Percentiles rank a stretch among this genome's conserved stretches.
Evolutionary conservation across 495 filamentous ascomycete species (phyloP).

Genomic region (Annulohypoxylon stygium): DNA sequence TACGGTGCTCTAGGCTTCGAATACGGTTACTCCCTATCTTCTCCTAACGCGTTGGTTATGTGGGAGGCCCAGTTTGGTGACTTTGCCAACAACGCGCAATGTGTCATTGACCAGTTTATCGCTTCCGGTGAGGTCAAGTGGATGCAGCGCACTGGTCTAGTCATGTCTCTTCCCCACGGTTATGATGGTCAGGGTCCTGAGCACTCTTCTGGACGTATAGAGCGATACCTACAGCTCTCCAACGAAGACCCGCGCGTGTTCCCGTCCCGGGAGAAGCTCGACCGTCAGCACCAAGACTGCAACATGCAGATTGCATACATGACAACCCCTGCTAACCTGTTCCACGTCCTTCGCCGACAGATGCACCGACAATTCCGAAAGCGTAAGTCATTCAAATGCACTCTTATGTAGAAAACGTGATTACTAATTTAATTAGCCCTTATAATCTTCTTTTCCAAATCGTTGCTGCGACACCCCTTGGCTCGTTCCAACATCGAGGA

Average conservation of each 20-base stretch:
- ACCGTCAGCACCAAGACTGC: constrained; percentile 98
- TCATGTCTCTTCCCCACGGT: constrained; percentile 94
- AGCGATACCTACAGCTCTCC: constrained; percentile 96
- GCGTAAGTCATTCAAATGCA: constrained; percentile 72
- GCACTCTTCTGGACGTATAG: constrained; percentile 97
- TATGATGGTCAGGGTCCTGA: constrained; percentile 99
- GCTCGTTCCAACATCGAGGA: constrained; percentile 90
- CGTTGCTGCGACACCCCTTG: constrained; percentile 90
- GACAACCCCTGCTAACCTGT: constrained; percentile 92
- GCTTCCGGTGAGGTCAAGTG: constrained; percentile 98
- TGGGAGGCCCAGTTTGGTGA: constrained; percentile 99
- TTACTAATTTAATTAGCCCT: constrained; percentile 74
- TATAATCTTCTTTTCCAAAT: constrained; percentile 97
- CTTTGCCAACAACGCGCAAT: constrained; percentile 99
- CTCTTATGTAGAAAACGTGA: background rate
- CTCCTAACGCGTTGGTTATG: constrained; percentile 95
- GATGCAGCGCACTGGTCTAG: constrained; percentile 95
- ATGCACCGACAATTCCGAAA: constrained; percentile 99
- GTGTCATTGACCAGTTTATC: constrained; percentile 98
- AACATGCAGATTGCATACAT: constrained; percentile 99
- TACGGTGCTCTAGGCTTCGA: constrained; percentile 97
- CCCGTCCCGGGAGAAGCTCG: constrained; percentile 86
- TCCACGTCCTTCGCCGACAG: constrained; percentile 96
- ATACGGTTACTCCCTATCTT: constrained; percentile 97
- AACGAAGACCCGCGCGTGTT: constrained; percentile 97